These are phyloP conservation scores for Primulina huaijiensis DNA, from an alignment of 257 asterid species.

Conservation along the genomic window DNA sequence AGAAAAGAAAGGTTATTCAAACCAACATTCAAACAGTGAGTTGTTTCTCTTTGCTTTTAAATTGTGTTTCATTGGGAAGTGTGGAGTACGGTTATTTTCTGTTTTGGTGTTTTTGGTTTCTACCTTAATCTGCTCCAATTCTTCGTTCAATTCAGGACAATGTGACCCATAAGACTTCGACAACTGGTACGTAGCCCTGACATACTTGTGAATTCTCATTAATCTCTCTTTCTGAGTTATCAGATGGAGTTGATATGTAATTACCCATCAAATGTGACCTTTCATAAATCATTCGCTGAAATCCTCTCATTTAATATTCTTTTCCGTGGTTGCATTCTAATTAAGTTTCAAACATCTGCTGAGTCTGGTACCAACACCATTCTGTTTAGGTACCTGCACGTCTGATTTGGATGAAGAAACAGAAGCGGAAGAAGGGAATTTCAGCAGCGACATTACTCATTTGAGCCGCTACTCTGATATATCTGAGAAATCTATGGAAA, in stretches of 20 bases:
- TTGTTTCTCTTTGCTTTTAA: constrained; percentile 20
- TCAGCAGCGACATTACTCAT: constrained; percentile 39
- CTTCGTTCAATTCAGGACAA: constrained; percentile 39
- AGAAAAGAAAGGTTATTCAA: constrained; percentile 52
- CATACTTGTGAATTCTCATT: constrained; percentile 15
- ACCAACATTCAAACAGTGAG: constrained; percentile 47
- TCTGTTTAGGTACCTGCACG: constrained; percentile 39
- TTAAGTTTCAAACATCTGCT: neutral
- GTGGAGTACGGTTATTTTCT: neutral
- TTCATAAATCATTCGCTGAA: neutral
- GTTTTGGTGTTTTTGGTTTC: constrained; percentile 6
- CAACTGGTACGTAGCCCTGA: constrained; percentile 33
- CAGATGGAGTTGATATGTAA: constrained; percentile 1
- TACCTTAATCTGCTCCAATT: constrained; percentile 20
- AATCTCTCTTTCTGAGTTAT: neutral
- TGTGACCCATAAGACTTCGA: constrained; percentile 26
- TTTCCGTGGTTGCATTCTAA: neutral
- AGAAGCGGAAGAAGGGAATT: constrained; percentile 38
- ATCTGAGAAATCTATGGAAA: constrained; percentile 84
- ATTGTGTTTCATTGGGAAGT: neutral
- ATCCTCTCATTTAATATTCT: neutral
- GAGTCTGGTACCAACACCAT: constrained; percentile 5
- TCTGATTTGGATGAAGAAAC: constrained; percentile 36
- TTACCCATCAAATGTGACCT: neutral
- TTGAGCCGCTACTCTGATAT: constrained; percentile 63